Evolutionary conservation across 169 alveolate genomes (phyloP).

Genomic region (Toxoplasma gondii): DNA sequence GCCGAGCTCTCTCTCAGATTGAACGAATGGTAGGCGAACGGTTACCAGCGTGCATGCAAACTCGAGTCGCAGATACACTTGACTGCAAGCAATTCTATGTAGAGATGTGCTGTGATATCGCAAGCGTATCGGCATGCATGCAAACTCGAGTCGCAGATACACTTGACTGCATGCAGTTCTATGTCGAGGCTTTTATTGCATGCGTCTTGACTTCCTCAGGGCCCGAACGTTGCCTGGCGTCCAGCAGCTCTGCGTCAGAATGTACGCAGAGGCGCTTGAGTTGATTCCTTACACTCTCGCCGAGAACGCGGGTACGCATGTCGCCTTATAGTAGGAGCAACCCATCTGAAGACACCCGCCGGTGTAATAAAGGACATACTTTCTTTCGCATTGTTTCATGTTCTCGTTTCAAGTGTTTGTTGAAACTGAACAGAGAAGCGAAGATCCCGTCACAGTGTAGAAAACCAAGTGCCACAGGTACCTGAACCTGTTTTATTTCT

Average conservation of each 20-base stretch:
- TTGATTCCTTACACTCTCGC: constrained; percentile 99
- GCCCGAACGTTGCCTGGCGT: constrained; percentile 90
- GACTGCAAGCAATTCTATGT: neutral
- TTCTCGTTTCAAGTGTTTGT: neutral
- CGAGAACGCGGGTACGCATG: constrained; percentile 93
- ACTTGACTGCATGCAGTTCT: neutral
- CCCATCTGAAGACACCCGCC: no score
- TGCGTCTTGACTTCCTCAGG: constrained; percentile 19
- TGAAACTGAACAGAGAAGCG: no score
- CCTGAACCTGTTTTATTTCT: no score
- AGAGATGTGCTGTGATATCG: neutral
- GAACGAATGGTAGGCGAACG: constrained; percentile 58
- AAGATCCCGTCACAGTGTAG: no score
- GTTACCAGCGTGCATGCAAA: neutral
- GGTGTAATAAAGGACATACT: neutral
- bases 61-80: neutral
- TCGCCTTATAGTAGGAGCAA: neutral
- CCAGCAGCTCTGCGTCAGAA: constrained; percentile 94
- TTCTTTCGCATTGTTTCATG: neutral
- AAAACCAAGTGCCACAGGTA: no score
- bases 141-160: neutral
- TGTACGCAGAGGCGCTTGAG: constrained; percentile 98
- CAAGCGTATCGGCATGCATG: neutral
- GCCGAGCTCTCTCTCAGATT: constrained; percentile 87
- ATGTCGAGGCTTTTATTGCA: no score